These are phyloP conservation scores for Boechera retrofracta DNA, from an alignment of 345 rosid species.

Conservation along the genomic window DNA sequence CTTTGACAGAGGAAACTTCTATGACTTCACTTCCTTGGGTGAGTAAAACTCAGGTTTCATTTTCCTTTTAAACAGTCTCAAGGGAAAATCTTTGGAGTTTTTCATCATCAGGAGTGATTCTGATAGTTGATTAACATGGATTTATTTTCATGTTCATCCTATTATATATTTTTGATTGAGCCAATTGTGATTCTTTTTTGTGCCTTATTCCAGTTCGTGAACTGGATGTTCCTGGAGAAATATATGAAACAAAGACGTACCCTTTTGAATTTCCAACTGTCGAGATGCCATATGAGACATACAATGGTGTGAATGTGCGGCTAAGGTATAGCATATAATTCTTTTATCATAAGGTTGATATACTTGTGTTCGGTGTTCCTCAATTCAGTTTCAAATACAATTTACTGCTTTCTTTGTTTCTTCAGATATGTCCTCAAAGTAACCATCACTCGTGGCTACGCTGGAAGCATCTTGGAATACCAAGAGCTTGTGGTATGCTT, in stretches of 20 bases:
- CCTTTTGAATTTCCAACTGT: conserved; percentile 95
- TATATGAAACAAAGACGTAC: conserved; percentile 86
- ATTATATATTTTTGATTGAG: not conserved
- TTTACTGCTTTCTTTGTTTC: conserved; percentile 2
- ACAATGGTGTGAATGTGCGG: conserved; percentile 92
- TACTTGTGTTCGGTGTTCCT: conserved; percentile 18
- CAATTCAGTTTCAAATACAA: not conserved
- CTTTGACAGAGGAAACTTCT: conserved; percentile 94
- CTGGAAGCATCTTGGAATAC: conserved; percentile 88
- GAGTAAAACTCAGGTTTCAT: conserved; percentile 42
- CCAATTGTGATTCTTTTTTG: not conserved
- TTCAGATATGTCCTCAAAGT: conserved; percentile 92
- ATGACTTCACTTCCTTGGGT: conserved; percentile 98
- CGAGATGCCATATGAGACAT: conserved; percentile 98
- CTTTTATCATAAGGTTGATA: not conserved
- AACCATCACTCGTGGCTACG: conserved; percentile 87
- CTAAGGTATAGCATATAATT: conserved; percentile 66
- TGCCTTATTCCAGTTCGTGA: conserved; percentile 74
- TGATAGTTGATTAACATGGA: not conserved
- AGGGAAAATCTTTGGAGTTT: not conserved
- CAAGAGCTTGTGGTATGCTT: conserved; percentile 82
- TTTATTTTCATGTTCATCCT: not conserved
- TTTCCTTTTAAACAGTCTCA: not conserved
- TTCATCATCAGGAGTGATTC: not conserved
- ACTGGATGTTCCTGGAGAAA: conserved; percentile 94